Evolutionary conservation across 1,139 yeast genomes (phyloP).

Genomic region (Pichia sp.): DNA sequence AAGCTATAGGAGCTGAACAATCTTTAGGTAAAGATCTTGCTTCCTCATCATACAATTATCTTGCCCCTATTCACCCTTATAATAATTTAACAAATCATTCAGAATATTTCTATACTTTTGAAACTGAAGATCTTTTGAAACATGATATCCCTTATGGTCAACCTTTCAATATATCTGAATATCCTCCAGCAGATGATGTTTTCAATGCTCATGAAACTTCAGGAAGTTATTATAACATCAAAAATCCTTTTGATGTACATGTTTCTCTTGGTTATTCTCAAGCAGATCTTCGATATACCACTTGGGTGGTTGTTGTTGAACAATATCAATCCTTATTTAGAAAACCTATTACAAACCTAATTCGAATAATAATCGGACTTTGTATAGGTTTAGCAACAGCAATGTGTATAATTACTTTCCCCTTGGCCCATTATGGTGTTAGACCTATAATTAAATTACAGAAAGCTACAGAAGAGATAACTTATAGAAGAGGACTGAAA

Average conservation of each 20-base stretch:
- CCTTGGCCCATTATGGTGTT: constrained; percentile 79
- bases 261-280: constrained; percentile 71
- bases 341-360: constrained; percentile 54
- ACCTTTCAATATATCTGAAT: constrained; percentile 11
- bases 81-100: constrained; percentile 22
- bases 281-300: constrained; percentile 40
- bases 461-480: constrained; percentile 68
- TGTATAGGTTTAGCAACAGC: constrained; percentile 74
- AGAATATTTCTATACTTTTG: constrained; percentile 34
- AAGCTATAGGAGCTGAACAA: constrained; percentile 34
- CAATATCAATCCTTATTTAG: constrained; percentile 55
- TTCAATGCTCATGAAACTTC: constrained; percentile 17
- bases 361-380: constrained; percentile 68
- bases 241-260: constrained; percentile 34
- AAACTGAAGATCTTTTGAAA: not conserved
- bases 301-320: constrained; percentile 77
- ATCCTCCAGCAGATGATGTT: constrained; percentile 21
- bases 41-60: constrained; percentile 36
- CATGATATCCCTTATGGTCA: not conserved
- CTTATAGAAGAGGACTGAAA: constrained; percentile 28
- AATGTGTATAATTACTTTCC: constrained; percentile 68
- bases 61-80: constrained; percentile 28
- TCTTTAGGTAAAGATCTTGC: constrained; percentile 38
- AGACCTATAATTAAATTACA: constrained; percentile 75
- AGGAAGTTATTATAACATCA: constrained; percentile 47